Base-by-base conservation (phyloP, 352 stramenopile species). In the Pseudoperonospora humuli region DNA sequence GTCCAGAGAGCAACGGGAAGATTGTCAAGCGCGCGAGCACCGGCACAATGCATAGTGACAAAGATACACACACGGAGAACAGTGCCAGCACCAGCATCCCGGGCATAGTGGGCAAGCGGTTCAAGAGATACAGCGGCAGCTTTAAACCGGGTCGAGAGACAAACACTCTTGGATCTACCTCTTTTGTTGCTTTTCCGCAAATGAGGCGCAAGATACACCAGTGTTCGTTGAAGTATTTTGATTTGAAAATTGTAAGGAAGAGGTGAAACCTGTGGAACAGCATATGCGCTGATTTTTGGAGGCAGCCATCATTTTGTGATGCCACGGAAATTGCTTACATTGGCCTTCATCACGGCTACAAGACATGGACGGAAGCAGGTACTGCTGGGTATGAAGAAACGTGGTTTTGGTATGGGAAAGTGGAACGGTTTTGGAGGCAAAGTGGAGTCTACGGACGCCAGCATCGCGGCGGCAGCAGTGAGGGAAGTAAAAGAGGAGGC, bases 391-490 rank as follows among this genome's bases (percentile, higher is more conserved):
- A 61, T 92, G 57, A 96, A 96, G 58, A 95, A 96, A 54, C 75
- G 84, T 26, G 86, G 86, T 25, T 94, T 96, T 40, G 86, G 86
- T 11, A 24, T 61, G 33, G 84, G 84, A 41, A 95, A 95, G 50
- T 96, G 81, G 81, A 96, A 96, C 48, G 84, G 86, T 21, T 96
- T 96, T 50, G 86, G 86, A 4, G 86, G 86, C 5, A 96, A 96
- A 57, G 73, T 96, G 14, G 82, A 96, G 42, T 5, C 50, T 4
- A 59, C 58, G 14, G 86, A 96, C 48, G 59, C 57, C 9, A 81
- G 63, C 25, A 57, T 87, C 38, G 65, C 54, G 32, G 70, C 70
- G 5, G 75, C 72, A 0, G 61, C 75, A 1, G 75, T 61, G 29
- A 69, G 75, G 17, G 75, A 87, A 50, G 56, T 87, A 28, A 24